These are phyloP conservation scores for Candida broadrunensis DNA, from an alignment of 805 yeast species.

Conservation along the genomic window DNA sequence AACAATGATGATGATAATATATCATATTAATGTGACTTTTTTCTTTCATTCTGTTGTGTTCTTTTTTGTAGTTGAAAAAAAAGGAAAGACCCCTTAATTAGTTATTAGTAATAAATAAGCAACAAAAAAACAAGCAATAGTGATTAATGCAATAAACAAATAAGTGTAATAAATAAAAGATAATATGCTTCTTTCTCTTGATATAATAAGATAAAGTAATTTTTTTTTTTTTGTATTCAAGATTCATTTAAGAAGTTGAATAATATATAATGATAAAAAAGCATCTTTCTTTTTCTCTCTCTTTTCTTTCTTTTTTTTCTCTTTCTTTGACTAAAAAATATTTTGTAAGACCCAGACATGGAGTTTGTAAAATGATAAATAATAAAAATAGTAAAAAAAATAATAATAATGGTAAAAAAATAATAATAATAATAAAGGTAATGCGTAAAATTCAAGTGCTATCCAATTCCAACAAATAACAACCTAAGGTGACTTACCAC, in stretches of 20 bases:
- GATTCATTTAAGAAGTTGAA: neutral
- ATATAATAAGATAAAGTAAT: no score
- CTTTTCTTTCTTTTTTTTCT: neutral
- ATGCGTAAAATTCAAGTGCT: no score
- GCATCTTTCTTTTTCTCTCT: slow-evolving; percentile 1
- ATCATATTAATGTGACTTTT: no score
- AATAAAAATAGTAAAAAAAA: neutral
- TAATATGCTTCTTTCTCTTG: no score
- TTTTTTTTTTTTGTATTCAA: no score
- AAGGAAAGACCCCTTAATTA: neutral
- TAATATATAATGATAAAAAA: neutral
- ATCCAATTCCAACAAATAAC: no score
- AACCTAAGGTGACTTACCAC: slow-evolving; percentile 28
- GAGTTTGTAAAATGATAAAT: slow-evolving; percentile 3
- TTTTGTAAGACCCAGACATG: slow-evolving; percentile 5
- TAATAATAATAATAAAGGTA: neutral
- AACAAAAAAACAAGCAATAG: slow-evolving; percentile 18
- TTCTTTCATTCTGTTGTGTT: no score
- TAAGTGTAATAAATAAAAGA: neutral
- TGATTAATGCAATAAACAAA: slow-evolving; percentile 20
- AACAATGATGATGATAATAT: no score
- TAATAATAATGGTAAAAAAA: slow-evolving; percentile 3
- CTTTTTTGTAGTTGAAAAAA: no score
- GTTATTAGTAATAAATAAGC: neutral
- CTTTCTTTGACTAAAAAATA: slow-evolving; percentile 1